Evolutionary conservation across 2,329 filamentous ascomycete species (phyloP).

Genomic region (Dactylellina sp.): DNA sequence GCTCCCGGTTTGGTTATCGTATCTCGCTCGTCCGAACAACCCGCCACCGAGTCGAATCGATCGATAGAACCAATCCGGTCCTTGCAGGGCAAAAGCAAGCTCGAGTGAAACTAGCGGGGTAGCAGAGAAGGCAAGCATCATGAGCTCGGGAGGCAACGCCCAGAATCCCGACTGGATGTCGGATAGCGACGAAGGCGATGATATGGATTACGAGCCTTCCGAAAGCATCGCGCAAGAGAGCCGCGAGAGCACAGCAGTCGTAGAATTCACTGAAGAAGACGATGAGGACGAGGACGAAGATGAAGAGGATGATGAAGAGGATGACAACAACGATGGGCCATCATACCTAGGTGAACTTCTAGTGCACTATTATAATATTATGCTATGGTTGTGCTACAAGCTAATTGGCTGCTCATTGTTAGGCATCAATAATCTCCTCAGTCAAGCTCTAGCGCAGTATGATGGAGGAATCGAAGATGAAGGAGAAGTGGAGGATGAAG

Average conservation of each 20-base stretch:
- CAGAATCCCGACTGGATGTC: constrained; percentile 23
- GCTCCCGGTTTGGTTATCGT: neutral
- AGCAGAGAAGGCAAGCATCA: neutral
- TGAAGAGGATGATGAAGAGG: constrained; percentile 60
- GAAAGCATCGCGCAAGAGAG: constrained; percentile 37
- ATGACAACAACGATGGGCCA: constrained; percentile 58
- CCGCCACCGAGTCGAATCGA: neutral
- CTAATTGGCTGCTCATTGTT: constrained; percentile 57
- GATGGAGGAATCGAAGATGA: constrained; percentile 61
- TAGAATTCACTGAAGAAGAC: constrained; percentile 61
- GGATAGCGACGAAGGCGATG: constrained; percentile 60
- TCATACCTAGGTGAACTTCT: constrained; percentile 49
- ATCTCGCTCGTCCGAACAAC: constrained; percentile 7
- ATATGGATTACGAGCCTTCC: constrained; percentile 62
- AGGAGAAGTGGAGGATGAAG: constrained; percentile 60
- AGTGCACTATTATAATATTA: too few relatives aligned
- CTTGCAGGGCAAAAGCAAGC: too few relatives aligned
- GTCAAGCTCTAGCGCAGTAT: constrained; percentile 22
- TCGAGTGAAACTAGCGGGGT: constrained; percentile 2
- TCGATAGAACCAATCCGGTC: neutral
- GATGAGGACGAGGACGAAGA: constrained; percentile 63
- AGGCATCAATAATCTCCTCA: constrained; percentile 12
- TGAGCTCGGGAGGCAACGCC: constrained; percentile 8
- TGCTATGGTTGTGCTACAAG: neutral
- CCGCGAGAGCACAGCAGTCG: constrained; percentile 29